phyloP scores from a whole-genome alignment of 306 rosid species.

The Lathyrus oleraceus region DNA sequence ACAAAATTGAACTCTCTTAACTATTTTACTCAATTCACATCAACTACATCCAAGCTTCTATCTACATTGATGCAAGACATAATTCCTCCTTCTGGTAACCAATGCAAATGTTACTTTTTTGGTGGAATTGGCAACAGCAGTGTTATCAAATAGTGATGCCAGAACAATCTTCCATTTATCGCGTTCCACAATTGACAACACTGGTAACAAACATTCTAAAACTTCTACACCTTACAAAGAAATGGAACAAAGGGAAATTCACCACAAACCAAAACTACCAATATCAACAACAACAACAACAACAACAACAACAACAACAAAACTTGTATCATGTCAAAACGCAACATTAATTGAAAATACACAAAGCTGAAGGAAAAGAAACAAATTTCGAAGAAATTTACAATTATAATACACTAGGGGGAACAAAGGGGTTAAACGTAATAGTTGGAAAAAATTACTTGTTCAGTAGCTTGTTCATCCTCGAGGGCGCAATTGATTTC shows the following conservation, averaged over 20 bases:
- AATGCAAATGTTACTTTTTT: neutral
- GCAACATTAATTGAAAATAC: neutral
- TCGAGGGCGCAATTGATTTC: constrained; percentile 64
- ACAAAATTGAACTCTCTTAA: neutral
- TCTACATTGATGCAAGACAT: neutral
- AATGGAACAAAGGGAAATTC: neutral
- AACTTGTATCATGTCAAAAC: neutral
- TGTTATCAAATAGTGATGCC: neutral
- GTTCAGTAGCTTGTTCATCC: constrained; percentile 18
- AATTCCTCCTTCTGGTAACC: neutral
- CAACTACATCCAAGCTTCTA: neutral
- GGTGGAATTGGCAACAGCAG: neutral
- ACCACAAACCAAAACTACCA: neutral
- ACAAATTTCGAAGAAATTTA: neutral
- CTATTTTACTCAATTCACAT: neutral
- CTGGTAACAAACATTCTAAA: neutral
- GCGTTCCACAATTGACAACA: neutral
- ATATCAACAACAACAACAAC: neutral
- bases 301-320: too few relatives aligned
- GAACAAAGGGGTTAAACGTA: neutral
- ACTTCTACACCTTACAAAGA: neutral
- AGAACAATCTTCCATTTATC: neutral
- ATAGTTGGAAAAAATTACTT: neutral
- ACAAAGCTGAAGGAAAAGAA: neutral
- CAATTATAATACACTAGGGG: neutral